A percentile compares a stretch with the other conserved stretches of the same genome.
Evolutionary conservation across 441 rosid species (phyloP).

Genomic region (Iberis amara): DNA sequence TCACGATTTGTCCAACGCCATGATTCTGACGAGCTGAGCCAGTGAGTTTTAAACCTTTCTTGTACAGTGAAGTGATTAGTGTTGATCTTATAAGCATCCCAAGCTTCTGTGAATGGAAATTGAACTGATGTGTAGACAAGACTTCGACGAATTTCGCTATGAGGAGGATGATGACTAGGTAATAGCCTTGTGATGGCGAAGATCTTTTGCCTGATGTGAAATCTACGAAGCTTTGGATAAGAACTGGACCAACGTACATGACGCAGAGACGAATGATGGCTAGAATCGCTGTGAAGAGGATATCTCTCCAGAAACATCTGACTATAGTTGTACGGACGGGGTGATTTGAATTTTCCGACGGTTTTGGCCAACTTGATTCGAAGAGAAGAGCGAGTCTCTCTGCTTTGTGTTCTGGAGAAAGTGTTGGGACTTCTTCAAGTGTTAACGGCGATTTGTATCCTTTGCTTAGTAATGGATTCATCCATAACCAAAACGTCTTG

Average conservation of each 20-base stretch:
- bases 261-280: slow-evolving; percentile 71
- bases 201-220: slow-evolving; percentile 69
- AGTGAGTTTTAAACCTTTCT: slow-evolving; percentile 65
- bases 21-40: slow-evolving; percentile 88
- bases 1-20: slow-evolving; percentile 93
- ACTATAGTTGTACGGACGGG: slow-evolving; percentile 74
- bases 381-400: slow-evolving; percentile 61
- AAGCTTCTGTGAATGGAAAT: slow-evolving; percentile 86
- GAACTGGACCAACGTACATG: slow-evolving; percentile 74
- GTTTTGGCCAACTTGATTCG: slow-evolving; percentile 73
- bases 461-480: slow-evolving; percentile 72
- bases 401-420: slow-evolving; percentile 72
- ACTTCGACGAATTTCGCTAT: slow-evolving; percentile 76
- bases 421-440: slow-evolving; percentile 63
- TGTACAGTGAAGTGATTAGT: slow-evolving; percentile 71
- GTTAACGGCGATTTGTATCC: slow-evolving; percentile 76
- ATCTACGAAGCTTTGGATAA: slow-evolving; percentile 75
- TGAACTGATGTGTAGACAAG: slow-evolving; percentile 63
- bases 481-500: slow-evolving; percentile 85
- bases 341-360: slow-evolving; percentile 46
- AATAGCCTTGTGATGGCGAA: slow-evolving; percentile 69
- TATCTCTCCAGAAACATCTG: slow-evolving; percentile 74
- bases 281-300: slow-evolving; percentile 65
- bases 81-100: slow-evolving; percentile 85
- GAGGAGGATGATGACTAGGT: slow-evolving; percentile 69